phyloP scores from a whole-genome alignment of 2,329 filamentous ascomycete species.

The Alternaria sp. region DNA sequence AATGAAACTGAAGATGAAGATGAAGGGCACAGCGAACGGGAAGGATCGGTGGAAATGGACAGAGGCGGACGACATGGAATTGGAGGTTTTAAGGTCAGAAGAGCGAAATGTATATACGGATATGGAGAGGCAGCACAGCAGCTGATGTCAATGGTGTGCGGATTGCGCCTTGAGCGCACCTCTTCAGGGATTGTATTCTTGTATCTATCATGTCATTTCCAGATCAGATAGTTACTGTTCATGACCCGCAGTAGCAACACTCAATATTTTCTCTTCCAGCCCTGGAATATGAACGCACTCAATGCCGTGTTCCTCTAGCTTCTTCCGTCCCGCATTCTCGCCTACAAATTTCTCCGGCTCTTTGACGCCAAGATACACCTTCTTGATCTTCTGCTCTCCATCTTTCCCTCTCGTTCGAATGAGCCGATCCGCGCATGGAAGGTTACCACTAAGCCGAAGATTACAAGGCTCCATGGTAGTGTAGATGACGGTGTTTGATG shows the following conservation, averaged over 20 bases:
- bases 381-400: slow-evolving; percentile 67
- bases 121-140: slow-evolving; percentile 47
- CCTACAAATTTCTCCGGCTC: slow-evolving; percentile 92
- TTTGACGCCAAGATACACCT: slow-evolving; percentile 84
- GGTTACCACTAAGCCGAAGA: slow-evolving; percentile 74
- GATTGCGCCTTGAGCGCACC: no score
- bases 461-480: slow-evolving; percentile 92
- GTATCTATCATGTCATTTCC: neutral
- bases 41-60: slow-evolving; percentile 5
- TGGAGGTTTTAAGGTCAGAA: slow-evolving; percentile 77
- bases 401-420: slow-evolving; percentile 54
- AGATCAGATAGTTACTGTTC: slow-evolving; percentile 25
- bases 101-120: slow-evolving; percentile 79
- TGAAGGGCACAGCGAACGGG: neutral
- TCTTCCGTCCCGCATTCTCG: slow-evolving; percentile 75
- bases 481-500: slow-evolving; percentile 71
- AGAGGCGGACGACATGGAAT: slow-evolving; percentile 6
- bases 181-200: no score
- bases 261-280: slow-evolving; percentile 79
- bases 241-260: slow-evolving; percentile 85
- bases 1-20: slow-evolving; percentile 16
- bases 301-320: slow-evolving; percentile 75
- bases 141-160: neutral
- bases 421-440: slow-evolving; percentile 81
- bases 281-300: slow-evolving; percentile 75